Percentiles rank a stretch among this genome's conserved stretches.
phyloP scores from a whole-genome alignment of 2,329 filamentous ascomycete species.

The Colletotrichum sp. region DNA sequence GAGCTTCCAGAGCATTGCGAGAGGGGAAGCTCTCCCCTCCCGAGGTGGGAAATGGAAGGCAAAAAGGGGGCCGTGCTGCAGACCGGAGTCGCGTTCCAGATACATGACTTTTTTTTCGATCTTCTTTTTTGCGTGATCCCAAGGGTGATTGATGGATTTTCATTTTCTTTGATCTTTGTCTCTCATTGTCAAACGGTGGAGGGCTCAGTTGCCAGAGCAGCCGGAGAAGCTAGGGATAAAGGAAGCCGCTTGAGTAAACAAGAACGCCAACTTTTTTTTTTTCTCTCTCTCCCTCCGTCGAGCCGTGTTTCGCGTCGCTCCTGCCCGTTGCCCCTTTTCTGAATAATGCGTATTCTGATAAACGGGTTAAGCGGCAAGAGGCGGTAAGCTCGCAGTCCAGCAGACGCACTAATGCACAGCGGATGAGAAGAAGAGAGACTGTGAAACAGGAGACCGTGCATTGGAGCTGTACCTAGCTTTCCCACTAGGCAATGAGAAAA shows the following conservation, averaged over 20 bases:
- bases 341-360: neutral
- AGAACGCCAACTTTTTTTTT: neutral
- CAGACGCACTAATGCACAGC: neutral
- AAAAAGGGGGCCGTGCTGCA: neutral
- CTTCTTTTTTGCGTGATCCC: neutral
- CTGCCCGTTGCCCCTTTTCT: neutral
- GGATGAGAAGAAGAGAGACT: neutral
- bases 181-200: neutral
- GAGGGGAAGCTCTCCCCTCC: neutral
- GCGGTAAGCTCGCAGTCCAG: neutral
- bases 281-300: neutral
- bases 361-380: neutral
- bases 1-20: conserved; percentile 9
- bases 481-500: neutral
- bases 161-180: neutral
- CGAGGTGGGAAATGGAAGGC: conserved; percentile 7
- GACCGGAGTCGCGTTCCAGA: conserved; percentile 10
- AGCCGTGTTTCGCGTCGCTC: neutral
- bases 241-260: neutral
- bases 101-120: neutral
- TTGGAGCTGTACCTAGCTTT: neutral
- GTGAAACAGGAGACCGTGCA: conserved; percentile 16
- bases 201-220: conserved; percentile 10
- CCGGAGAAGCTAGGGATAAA: neutral
- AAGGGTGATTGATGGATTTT: too few species aligned